Evolutionary conservation across 805 yeast species (phyloP).

Genomic region (Suhomyces faveliae): DNA sequence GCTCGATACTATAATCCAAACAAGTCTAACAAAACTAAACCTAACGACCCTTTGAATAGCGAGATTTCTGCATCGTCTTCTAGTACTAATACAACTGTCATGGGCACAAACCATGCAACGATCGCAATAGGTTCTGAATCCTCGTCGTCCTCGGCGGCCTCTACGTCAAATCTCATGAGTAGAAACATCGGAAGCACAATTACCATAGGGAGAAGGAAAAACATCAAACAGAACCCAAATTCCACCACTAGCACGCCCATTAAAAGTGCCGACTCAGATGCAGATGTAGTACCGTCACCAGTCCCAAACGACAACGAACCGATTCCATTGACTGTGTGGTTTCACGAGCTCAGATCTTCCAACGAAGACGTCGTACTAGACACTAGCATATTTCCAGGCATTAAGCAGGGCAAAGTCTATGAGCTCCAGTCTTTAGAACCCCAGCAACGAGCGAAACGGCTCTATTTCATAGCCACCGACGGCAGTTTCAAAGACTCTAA

Average conservation of each 20-base stretch:
- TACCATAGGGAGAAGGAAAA: conserved; percentile 17
- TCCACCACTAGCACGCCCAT: background rate
- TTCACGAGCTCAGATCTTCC: conserved; percentile 68
- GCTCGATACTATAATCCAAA: conserved; percentile 22
- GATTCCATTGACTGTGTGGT: conserved; percentile 47
- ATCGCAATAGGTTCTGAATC: conserved; percentile 15
- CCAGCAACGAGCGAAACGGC: conserved; percentile 28
- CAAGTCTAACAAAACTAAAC: conserved; percentile 6
- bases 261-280: background rate
- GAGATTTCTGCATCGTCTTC: background rate
- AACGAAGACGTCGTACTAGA: conserved; percentile 64
- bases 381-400: conserved; percentile 40
- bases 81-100: too few species aligned
- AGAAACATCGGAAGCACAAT: conserved; percentile 24
- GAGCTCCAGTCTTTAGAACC: conserved; percentile 55
- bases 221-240: background rate
- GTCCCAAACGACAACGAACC: conserved; percentile 17
- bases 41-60: background rate
- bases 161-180: conserved; percentile 12
- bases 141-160: conserved; percentile 4
- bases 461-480: conserved; percentile 44
- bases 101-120: conserved; percentile 22
- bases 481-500: conserved; percentile 18
- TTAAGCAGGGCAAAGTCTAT: conserved; percentile 72
- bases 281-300: background rate